These are phyloP conservation scores for Nymphaea colorata DNA, from an alignment of 164 flowering plant genomes.

Conservation along the genomic window DNA sequence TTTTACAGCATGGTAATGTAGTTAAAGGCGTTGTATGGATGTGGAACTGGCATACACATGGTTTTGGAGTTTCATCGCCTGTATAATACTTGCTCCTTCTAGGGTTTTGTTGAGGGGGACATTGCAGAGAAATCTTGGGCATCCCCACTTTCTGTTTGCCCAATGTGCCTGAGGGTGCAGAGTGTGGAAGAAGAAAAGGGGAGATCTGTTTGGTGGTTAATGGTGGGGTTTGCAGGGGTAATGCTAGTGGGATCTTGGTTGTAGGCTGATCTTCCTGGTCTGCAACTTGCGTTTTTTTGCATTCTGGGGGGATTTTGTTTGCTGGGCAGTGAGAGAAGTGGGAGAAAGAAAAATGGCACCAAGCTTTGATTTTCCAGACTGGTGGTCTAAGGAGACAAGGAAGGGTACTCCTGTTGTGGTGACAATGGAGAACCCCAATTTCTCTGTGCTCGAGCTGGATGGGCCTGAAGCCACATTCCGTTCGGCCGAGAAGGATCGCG, in stretches of 20 bases:
- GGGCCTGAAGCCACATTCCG: conserved; percentile 51
- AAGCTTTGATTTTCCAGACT: conserved; percentile 39
- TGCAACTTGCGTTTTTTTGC: not conserved
- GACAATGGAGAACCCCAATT: conserved; percentile 80
- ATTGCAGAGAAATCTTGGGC: not conserved
- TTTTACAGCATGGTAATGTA: not conserved
- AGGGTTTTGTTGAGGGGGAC: not conserved
- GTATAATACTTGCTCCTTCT: not conserved
- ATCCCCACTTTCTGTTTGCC: not conserved
- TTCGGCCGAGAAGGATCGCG: conserved; percentile 55
- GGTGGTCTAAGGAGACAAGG: conserved; percentile 37
- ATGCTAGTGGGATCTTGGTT: not conserved
- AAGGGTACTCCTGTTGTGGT: conserved; percentile 65
- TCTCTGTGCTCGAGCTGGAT: conserved; percentile 56
- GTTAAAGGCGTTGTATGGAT: not conserved
- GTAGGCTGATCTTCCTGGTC: not conserved
- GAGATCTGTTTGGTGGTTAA: not conserved
- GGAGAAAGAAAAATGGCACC: conserved; percentile 37
- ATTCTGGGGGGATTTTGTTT: not conserved
- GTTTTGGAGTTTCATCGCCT: not conserved
- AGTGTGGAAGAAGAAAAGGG: no score
- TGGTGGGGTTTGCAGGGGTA: not conserved
- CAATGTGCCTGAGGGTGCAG: not conserved
- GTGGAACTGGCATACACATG: not conserved
- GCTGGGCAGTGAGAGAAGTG: not conserved